Conservation (phyloP, 305 asterid genomes). For the Vinca major region DNA sequence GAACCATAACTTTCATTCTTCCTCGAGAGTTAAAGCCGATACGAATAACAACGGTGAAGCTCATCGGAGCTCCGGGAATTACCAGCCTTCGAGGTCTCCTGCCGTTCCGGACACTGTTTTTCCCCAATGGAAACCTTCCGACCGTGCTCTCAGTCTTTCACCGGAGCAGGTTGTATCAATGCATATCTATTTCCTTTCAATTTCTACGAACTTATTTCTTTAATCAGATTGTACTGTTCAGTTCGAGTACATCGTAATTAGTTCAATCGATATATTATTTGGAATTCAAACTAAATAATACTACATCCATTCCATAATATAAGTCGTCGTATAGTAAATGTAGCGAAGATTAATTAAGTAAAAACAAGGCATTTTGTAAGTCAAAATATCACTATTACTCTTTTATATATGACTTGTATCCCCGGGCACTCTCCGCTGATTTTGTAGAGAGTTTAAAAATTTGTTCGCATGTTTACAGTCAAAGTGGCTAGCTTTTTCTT, state of each 20-base stretch:
- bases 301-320: not conserved
- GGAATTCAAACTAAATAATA: not conserved
- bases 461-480: not conserved
- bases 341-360: not conserved
- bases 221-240: not conserved
- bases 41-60: conserved; percentile 29
- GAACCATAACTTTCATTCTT: conserved; percentile 25
- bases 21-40: conserved; percentile 25
- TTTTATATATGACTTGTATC: not conserved
- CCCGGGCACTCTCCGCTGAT: not conserved
- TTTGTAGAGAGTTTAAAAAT: not conserved
- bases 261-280: not conserved
- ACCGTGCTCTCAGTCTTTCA: conserved; percentile 55
- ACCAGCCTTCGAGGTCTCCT: conserved; percentile 21
- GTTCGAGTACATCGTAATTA: not conserved
- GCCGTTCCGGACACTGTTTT: conserved; percentile 42
- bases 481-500: not conserved
- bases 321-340: not conserved
- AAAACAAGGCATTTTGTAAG: no score
- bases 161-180: conserved; percentile 58
- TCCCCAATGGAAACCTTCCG: conserved; percentile 81
- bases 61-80: conserved; percentile 40
- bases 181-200: not conserved
- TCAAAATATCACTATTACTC: no score
- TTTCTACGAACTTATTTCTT: not conserved